Base-by-base conservation (phyloP, 495 filamentous ascomycete species). In the Lasiosphaeriaceae sp. region DNA sequence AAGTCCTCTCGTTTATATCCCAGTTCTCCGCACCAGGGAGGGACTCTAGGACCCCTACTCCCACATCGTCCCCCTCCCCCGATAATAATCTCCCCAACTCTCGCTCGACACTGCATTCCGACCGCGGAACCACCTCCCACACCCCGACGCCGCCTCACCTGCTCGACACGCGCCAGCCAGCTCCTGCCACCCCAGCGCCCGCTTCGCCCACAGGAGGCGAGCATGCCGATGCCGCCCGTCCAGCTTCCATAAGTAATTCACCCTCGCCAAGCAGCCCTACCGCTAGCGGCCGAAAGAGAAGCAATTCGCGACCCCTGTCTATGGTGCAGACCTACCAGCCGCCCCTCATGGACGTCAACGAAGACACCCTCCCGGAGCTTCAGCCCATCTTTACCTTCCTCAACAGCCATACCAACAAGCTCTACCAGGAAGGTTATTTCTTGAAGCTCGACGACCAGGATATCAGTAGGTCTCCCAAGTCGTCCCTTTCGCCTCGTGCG, bases 371-470 rank as follows among this genome's bases (percentile, higher is more conserved):
- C 31, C 89, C 95, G 5, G 94, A 98, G 75, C 79, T 98, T 34
- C 89, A 90, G 70, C 94, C 90, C 22, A 94, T 97, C 61, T 97
- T 97, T 71, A 88, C 83, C 51, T 93, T 89, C 65, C 82, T 98
- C 49, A 98, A 96, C 72, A 96, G 88, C 70, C 95, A 97, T 72
- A 84, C 83, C 11, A 97, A 96, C 70, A 98, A 97, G 74, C 76
- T 97, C 47, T 98, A 97, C 68, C 90, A 96, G 46, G 94, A 98
- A 73, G 94, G 94, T 14, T 98, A 97, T 67, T 97, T 98, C 58
- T 68, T 98, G 63, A 98, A 97, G 69, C 71, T 97, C 44, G 92
- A 95, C 71, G 94, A 98, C 67, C 80, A 96, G 56, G 94, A 97
- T 71, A 85, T 83, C 41, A 83, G 92, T 96, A 80, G 52, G 89